A percentile compares a stretch with the other conserved stretches of the same genome.
These are phyloP conservation scores for Rhizopus stolonifer DNA, from an alignment of 371 early-diverging fungal species.

Conservation along the genomic window DNA sequence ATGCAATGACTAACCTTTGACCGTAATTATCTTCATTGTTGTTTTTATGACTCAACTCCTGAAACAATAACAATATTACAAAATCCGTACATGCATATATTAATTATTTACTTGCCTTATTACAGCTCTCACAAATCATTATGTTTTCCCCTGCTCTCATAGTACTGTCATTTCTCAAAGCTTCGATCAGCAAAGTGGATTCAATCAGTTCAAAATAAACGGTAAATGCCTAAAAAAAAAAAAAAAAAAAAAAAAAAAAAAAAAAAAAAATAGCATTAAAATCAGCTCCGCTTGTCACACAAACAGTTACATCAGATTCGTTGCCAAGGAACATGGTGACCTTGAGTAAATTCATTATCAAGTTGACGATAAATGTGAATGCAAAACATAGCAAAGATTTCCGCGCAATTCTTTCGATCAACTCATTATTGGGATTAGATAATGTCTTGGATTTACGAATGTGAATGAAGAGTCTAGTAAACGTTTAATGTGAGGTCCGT, in stretches of 20 bases:
- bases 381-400: constrained; percentile 45
- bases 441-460: constrained; percentile 23
- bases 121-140: constrained; percentile 34
- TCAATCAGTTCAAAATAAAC: constrained; percentile 46
- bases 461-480: constrained; percentile 36
- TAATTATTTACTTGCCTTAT: constrained; percentile 24
- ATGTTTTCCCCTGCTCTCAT: constrained; percentile 5
- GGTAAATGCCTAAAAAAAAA: constrained; percentile 46
- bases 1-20: constrained; percentile 9
- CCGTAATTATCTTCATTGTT: constrained; percentile 6
- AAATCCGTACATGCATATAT: background rate
- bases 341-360: constrained; percentile 48
- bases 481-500: too few relatives aligned
- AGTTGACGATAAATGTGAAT: constrained; percentile 42
- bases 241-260: too few relatives aligned
- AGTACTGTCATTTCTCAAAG: constrained; percentile 37
- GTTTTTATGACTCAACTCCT: constrained; percentile 7
- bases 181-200: constrained; percentile 48
- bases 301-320: constrained; percentile 37
- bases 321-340: constrained; percentile 39
- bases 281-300: background rate
- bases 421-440: constrained; percentile 31
- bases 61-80: background rate
- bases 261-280: too few relatives aligned
- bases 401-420: constrained; percentile 38